Percentiles rank a stretch among this genome's conserved stretches.
phyloP scores from a whole-genome alignment of 2,329 filamentous ascomycete genomes.

The Sporothrix dimorphospora region DNA sequence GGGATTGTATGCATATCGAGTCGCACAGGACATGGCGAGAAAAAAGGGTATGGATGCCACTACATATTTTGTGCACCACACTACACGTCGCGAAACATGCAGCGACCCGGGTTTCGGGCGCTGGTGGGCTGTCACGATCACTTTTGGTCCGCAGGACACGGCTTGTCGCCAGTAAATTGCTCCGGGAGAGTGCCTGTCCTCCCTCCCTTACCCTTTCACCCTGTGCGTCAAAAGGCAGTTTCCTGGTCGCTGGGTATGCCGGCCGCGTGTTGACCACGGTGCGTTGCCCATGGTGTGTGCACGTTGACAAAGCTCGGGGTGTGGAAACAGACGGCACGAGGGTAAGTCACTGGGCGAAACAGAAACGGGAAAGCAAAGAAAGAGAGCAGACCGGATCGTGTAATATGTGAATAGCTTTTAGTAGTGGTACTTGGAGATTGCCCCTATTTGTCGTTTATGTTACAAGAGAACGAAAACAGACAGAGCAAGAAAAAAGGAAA shows the following conservation, averaged over 20 bases:
- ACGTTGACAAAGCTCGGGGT: neutral
- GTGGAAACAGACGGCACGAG: neutral
- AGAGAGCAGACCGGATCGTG: neutral
- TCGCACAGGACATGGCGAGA: neutral
- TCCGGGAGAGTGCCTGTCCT: neutral
- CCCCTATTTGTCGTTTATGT: neutral
- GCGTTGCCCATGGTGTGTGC: neutral
- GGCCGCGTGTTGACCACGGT: neutral
- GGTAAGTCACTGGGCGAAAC: neutral
- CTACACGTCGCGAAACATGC: neutral
- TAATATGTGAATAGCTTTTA: neutral
- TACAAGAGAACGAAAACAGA: neutral
- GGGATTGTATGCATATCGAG: constrained; percentile 1
- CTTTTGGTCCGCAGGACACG: neutral
- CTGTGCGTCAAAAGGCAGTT: neutral
- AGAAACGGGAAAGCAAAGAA: neutral
- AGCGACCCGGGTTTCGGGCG: constrained; percentile 11
- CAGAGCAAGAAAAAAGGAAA: neutral
- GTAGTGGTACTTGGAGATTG: neutral
- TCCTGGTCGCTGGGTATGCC: neutral
- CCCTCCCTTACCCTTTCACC: neutral
- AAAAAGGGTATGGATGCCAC: neutral
- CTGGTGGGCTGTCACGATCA: neutral
- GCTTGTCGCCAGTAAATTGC: neutral
- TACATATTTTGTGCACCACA: neutral